These are phyloP conservation scores for Pseudocercospora fijiensis DNA, from an alignment of 2,329 filamentous ascomycete species.

Conservation along the genomic window DNA sequence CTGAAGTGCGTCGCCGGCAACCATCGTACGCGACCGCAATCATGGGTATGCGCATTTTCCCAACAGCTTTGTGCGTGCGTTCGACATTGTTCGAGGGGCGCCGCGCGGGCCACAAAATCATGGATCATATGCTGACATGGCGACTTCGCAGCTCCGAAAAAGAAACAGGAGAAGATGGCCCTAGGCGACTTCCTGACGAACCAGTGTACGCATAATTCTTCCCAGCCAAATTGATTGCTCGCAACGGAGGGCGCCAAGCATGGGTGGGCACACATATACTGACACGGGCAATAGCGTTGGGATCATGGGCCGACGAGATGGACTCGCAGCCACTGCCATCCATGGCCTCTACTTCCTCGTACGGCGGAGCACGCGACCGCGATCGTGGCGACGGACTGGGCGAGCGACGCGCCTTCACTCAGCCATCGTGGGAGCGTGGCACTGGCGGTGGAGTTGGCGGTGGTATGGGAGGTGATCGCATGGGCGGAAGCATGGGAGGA, in stretches of 20 bases:
- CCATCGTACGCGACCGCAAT: constrained; percentile 51
- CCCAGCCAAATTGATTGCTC: background rate
- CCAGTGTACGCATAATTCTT: constrained; percentile 60
- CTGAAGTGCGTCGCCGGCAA: constrained; percentile 16
- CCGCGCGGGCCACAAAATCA: background rate
- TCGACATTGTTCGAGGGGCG: constrained; percentile 1
- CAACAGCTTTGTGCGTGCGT: constrained; percentile 4
- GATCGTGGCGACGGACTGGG: constrained; percentile 32
- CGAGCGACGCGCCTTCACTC: constrained; percentile 51
- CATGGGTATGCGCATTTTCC: constrained; percentile 51
- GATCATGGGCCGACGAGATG: constrained; percentile 99
- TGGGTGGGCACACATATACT: constrained; percentile 15
- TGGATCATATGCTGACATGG: constrained; percentile 26
- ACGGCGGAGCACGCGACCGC: constrained; percentile 33
- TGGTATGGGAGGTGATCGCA: constrained; percentile 24
- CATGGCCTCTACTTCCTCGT: constrained; percentile 28
- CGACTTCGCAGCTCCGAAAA: constrained; percentile 59
- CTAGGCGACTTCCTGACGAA: constrained; percentile 94
- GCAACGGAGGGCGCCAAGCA: background rate
- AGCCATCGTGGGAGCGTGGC: constrained; percentile 34
- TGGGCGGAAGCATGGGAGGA: constrained; percentile 27
- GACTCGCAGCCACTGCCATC: constrained; percentile 54
- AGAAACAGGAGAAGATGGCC: constrained; percentile 94
- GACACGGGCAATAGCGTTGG: constrained; percentile 57
- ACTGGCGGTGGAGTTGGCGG: constrained; percentile 23